A percentile compares a stretch with the other conserved stretches of the same genome.
Evolutionary conservation across 192 early-diverging fungal species (phyloP).

Genomic region (Entomortierella lignicola): DNA sequence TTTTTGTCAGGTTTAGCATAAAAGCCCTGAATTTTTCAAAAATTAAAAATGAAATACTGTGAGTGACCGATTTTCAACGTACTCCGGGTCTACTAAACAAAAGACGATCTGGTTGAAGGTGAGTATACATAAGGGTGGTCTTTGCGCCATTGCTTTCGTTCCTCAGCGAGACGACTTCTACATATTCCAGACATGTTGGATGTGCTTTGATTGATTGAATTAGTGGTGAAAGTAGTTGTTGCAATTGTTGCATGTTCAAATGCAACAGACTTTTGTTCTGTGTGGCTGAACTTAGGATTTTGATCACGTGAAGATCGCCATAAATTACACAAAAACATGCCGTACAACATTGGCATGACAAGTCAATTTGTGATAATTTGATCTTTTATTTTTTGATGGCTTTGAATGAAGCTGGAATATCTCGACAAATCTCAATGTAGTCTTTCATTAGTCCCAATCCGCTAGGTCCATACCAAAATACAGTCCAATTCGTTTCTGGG

Average conservation of each 20-base stretch:
- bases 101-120: background rate
- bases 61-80: too few species aligned
- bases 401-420: conserved; percentile 69
- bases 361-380: too few species aligned
- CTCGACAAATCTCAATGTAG: conserved; percentile 62
- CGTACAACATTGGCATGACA: too few species aligned
- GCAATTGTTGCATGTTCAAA: background rate
- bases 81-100: background rate
- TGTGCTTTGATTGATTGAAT: conserved; percentile 54
- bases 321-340: too few species aligned
- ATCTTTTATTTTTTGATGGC: conserved; percentile 12
- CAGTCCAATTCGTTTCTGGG: conserved; percentile 79
- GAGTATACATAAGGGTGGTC: conserved; percentile 81
- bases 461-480: conserved; percentile 86
- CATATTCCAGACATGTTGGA: conserved; percentile 75
- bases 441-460: conserved; percentile 53
- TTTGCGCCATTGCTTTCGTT: conserved; percentile 98
- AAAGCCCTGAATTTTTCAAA: conserved; percentile 76
- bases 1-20: conserved; percentile 92
- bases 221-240: background rate
- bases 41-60: background rate
- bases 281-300: background rate
- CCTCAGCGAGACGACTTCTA: conserved; percentile 84
- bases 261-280: background rate
- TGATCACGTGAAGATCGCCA: too few species aligned